phyloP scores from a whole-genome alignment of 495 filamentous ascomycete species.

The Oleoguttula mirabilis region DNA sequence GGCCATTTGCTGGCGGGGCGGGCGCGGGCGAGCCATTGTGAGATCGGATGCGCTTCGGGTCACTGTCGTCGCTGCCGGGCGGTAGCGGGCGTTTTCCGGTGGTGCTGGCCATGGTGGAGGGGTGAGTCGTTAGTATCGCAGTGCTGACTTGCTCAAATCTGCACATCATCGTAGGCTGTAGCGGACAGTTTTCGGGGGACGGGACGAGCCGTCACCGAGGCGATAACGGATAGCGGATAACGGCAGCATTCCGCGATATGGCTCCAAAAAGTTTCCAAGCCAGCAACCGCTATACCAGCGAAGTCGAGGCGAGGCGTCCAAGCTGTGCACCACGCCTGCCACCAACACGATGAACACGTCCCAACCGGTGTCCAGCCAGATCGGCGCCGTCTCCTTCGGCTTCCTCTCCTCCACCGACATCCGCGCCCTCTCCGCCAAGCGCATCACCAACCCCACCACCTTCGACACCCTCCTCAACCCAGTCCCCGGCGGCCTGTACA shows the following conservation, averaged over 20 bases:
- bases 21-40: slow-evolving; percentile 48
- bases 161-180: too few relatives aligned
- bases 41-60: slow-evolving; percentile 45
- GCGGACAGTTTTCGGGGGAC: too few relatives aligned
- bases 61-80: slow-evolving; percentile 39
- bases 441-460: slow-evolving; percentile 77
- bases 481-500: slow-evolving; percentile 79
- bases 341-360: slow-evolving; percentile 76
- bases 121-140: too few relatives aligned
- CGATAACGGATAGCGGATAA: too few relatives aligned
- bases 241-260: too few relatives aligned
- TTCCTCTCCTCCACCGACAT: slow-evolving; percentile 73
- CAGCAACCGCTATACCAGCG: too few relatives aligned
- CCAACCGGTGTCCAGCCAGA: slow-evolving; percentile 71
- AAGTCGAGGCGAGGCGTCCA: too few relatives aligned
- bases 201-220: too few relatives aligned
- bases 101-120: slow-evolving; percentile 31
- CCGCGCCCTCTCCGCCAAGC: slow-evolving; percentile 76
- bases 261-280: too few relatives aligned
- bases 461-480: slow-evolving; percentile 82
- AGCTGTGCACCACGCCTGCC: too few relatives aligned
- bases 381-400: slow-evolving; percentile 81
- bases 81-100: slow-evolving; percentile 52
- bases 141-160: too few relatives aligned
- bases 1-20: slow-evolving; percentile 23